These are phyloP conservation scores for Crithidia thermophila DNA, from an alignment of 208 protist species.

Conservation along the genomic window DNA sequence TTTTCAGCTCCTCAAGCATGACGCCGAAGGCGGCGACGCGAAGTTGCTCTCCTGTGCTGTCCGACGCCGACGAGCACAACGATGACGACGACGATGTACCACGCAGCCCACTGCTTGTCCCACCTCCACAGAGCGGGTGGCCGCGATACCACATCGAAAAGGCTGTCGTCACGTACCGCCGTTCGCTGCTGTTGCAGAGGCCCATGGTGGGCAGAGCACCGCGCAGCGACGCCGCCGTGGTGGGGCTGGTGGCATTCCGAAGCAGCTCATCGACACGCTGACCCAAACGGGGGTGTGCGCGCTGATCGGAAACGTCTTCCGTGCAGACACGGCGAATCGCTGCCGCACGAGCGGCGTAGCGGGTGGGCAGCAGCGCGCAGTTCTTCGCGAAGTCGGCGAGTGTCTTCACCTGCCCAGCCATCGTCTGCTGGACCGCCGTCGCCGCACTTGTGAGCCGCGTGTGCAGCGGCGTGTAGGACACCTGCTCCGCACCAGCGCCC, in stretches of 20 bases:
- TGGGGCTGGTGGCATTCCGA: conserved; percentile 35
- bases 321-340: conserved; percentile 36
- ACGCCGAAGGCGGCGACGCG: conserved; percentile 45
- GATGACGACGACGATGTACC: too few relatives aligned
- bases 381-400: conserved; percentile 4
- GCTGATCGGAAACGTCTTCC: conserved; percentile 33
- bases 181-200: conserved; percentile 9
- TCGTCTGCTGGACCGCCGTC: conserved; percentile 32
- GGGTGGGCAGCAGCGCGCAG: not conserved
- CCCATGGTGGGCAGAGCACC: conserved; percentile 40
- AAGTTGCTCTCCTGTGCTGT: conserved; percentile 36
- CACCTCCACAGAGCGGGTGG: conserved; percentile 29
- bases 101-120: not conserved
- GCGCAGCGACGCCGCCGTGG: conserved; percentile 36
- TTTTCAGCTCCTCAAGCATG: conserved; percentile 28
- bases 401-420: conserved; percentile 32
- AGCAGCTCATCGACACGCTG: conserved; percentile 39
- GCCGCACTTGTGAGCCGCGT: conserved; percentile 38
- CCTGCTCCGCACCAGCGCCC: conserved; percentile 19
- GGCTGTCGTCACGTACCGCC: conserved; percentile 18
- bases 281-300: conserved; percentile 23
- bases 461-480: conserved; percentile 50
- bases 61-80: not conserved
- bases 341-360: conserved; percentile 1
- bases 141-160: conserved; percentile 40